Percentiles rank a stretch among this genome's conserved stretches.
phyloP scores from a whole-genome alignment of 495 filamentous ascomycete species.

The Articulospora tetracladia region DNA sequence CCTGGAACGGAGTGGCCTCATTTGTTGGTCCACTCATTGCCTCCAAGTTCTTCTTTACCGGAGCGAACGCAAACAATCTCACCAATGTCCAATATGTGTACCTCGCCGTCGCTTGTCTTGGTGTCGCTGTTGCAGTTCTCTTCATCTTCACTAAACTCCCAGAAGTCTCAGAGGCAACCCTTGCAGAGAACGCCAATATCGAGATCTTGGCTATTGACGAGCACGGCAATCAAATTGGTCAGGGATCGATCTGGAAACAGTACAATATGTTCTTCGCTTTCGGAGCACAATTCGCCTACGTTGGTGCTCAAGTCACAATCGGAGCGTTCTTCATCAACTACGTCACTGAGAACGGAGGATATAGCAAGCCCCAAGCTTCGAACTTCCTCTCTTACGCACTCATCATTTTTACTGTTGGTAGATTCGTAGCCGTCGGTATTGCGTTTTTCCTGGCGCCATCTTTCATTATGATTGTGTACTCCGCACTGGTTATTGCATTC shows the following conservation, averaged over 20 bases:
- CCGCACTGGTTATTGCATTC: conserved; percentile 53
- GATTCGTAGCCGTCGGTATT: conserved; percentile 53
- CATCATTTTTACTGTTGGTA: conserved; percentile 60
- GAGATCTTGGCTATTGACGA: conserved; percentile 12
- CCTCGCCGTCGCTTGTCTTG: conserved; percentile 31
- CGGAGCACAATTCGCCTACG: conserved; percentile 68
- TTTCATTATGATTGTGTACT: conserved; percentile 43
- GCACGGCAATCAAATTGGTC: conserved; percentile 14
- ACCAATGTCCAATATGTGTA: conserved; percentile 56
- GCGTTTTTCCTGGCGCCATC: conserved; percentile 46
- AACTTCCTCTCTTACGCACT: conserved; percentile 63
- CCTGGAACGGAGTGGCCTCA: conserved; percentile 63
- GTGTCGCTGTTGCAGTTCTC: conserved; percentile 51
- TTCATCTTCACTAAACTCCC: conserved; percentile 46
- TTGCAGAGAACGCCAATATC: conserved; percentile 12
- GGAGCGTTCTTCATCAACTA: conserved; percentile 60
- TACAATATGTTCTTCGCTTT: conserved; percentile 63
- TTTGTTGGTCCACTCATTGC: conserved; percentile 65
- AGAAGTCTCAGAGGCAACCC: conserved; percentile 44
- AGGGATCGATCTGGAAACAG: conserved; percentile 53
- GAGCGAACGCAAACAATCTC: conserved; percentile 37
- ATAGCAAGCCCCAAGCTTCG: conserved; percentile 39
- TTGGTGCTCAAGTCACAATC: conserved; percentile 62
- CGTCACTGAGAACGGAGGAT: conserved; percentile 46
- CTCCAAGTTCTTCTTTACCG: conserved; percentile 63